Evolutionary conservation across 2,329 filamentous ascomycete genomes (phyloP).

Genomic region (Periglandula ipomoeae): DNA sequence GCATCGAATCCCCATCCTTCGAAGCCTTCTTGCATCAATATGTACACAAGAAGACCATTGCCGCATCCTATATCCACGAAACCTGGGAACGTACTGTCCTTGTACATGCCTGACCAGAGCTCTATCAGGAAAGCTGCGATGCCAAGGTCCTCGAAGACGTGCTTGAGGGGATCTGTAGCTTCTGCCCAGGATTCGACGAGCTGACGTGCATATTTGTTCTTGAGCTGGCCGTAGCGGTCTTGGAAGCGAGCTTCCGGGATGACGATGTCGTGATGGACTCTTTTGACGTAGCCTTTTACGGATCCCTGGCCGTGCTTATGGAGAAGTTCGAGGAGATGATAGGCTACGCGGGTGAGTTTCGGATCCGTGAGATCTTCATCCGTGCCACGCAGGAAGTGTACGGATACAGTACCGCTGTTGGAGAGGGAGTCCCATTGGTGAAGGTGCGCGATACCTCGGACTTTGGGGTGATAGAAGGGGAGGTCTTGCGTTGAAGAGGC

Average conservation of each 20-base stretch:
- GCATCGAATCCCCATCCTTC: constrained; percentile 87
- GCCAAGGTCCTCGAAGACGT: constrained; percentile 88
- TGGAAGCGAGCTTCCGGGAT: constrained; percentile 71
- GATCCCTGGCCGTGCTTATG: constrained; percentile 65
- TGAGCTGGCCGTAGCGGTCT: constrained; percentile 72
- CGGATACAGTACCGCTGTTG: constrained; percentile 41
- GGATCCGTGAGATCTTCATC: constrained; percentile 18
- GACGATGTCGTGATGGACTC: constrained; percentile 74
- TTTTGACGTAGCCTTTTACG: constrained; percentile 62
- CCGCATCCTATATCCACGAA: constrained; percentile 96
- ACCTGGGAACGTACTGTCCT: constrained; percentile 54
- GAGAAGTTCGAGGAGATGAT: constrained; percentile 57
- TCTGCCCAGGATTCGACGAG: constrained; percentile 77
- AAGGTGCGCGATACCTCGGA: constrained; percentile 65
- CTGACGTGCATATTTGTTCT: constrained; percentile 63
- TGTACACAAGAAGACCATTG: constrained; percentile 81
- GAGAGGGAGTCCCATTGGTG: constrained; percentile 51
- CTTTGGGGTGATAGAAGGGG: constrained; percentile 81
- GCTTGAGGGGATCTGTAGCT: constrained; percentile 77
- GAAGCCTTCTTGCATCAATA: constrained; percentile 75
- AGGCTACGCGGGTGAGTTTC: constrained; percentile 57
- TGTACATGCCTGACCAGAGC: constrained; percentile 81
- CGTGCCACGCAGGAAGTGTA: constrained; percentile 50
- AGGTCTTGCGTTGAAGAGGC: constrained; percentile 49
- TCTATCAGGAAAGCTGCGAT: constrained; percentile 92